A percentile compares a stretch with the other conserved stretches of the same genome.
These are phyloP conservation scores for Stereocaulon alpinum DNA, from an alignment of 495 filamentous ascomycete species.

Conservation along the genomic window DNA sequence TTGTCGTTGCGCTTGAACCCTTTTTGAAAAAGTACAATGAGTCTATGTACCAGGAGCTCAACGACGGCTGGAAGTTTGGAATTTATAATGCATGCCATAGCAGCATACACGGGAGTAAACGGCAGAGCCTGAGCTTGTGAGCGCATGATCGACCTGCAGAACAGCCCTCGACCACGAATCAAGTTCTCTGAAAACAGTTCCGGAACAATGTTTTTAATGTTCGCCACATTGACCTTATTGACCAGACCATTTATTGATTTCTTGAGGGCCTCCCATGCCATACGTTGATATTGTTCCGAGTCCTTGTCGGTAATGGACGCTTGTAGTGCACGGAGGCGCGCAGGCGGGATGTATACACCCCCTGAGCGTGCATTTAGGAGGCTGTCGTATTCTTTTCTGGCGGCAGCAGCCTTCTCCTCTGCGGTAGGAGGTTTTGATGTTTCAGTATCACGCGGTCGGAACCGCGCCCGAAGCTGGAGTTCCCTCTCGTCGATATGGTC, in stretches of 20 bases:
- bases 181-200: slow-evolving; percentile 94
- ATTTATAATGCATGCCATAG: slow-evolving; percentile 93
- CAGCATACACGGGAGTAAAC: slow-evolving; percentile 90
- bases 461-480: slow-evolving; percentile 50
- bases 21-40: slow-evolving; percentile 90
- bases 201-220: slow-evolving; percentile 94
- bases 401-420: slow-evolving; percentile 70
- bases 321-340: slow-evolving; percentile 80
- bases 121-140: slow-evolving; percentile 93
- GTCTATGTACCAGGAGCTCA: slow-evolving; percentile 73
- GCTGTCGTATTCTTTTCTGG: slow-evolving; percentile 86
- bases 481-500: slow-evolving; percentile 50
- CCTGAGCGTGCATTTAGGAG: slow-evolving; percentile 83
- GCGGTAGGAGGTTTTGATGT: slow-evolving; percentile 58
- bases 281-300: slow-evolving; percentile 95
- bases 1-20: slow-evolving; percentile 96
- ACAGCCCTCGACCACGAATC: slow-evolving; percentile 78
- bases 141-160: slow-evolving; percentile 94
- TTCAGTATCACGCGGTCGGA: slow-evolving; percentile 44
- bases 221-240: slow-evolving; percentile 95
- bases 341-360: slow-evolving; percentile 91
- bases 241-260: slow-evolving; percentile 98
- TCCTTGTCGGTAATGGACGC: slow-evolving; percentile 93
- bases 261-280: slow-evolving; percentile 98
- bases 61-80: slow-evolving; percentile 93